These are phyloP conservation scores for Lipomyces sp. DNA, from an alignment of 805 yeast genomes.

Conservation along the genomic window DNA sequence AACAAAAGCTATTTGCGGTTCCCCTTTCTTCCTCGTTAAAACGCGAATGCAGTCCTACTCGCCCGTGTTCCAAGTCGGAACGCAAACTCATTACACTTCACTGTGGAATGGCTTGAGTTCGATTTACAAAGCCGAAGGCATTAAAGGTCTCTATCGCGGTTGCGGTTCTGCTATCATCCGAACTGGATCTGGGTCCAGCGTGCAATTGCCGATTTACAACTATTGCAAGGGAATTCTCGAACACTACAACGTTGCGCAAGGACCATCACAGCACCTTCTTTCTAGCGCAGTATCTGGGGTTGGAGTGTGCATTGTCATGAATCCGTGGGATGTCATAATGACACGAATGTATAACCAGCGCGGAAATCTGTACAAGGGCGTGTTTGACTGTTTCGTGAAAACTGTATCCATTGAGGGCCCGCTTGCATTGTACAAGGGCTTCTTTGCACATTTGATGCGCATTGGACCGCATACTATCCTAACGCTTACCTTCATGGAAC, in stretches of 20 bases:
- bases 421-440: conserved; percentile 87
- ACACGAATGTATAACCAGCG: conserved; percentile 95
- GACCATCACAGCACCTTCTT: conserved; percentile 65
- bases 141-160: conserved; percentile 80
- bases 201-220: conserved; percentile 88
- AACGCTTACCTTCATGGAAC: conserved; percentile 93
- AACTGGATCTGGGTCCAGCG: conserved; percentile 94
- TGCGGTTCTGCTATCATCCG: conserved; percentile 91
- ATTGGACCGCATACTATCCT: conserved; percentile 90
- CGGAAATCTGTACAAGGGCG: conserved; percentile 70
- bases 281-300: conserved; percentile 79
- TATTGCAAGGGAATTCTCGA: conserved; percentile 64
- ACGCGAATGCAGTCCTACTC: conserved; percentile 97
- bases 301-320: conserved; percentile 94
- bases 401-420: conserved; percentile 83
- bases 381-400: conserved; percentile 82
- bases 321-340: conserved; percentile 93
- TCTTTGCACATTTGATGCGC: conserved; percentile 86
- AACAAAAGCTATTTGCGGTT: conserved; percentile 47
- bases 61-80: conserved; percentile 66
- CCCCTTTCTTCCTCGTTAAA: conserved; percentile 88
- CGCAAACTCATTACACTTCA: conserved; percentile 81
- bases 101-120: conserved; percentile 64
- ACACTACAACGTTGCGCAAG: conserved; percentile 54
- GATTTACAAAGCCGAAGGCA: conserved; percentile 65